Evolutionary conservation across 2,329 filamentous ascomycete genomes (phyloP).

Genomic region (Aspergillus intermedius): DNA sequence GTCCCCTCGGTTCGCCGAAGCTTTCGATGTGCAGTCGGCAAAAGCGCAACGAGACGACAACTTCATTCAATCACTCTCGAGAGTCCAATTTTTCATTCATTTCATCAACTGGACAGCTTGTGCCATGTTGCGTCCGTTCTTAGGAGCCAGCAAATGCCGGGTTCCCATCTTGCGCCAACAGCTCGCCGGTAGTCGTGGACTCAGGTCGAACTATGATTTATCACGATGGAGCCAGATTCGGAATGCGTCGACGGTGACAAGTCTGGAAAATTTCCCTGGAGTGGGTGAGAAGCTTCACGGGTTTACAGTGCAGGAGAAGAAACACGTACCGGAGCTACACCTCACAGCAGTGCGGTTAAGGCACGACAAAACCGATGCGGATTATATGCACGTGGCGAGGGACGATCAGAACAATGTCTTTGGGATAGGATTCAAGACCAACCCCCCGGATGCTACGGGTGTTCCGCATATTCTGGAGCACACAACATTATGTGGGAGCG

Average conservation of each 20-base stretch:
- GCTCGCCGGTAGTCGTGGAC: conserved; percentile 9
- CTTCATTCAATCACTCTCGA: not conserved
- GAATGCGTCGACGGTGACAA: conserved; percentile 58
- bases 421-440: conserved; percentile 98
- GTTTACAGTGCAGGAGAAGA: conserved; percentile 81
- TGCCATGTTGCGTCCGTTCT: conserved; percentile 29
- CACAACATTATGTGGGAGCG: conserved; percentile 89
- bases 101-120: not conserved
- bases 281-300: conserved; percentile 84
- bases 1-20: not conserved
- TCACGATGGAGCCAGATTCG: conserved; percentile 11
- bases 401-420: conserved; percentile 99
- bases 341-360: conserved; percentile 83
- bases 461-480: conserved; percentile 97
- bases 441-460: conserved; percentile 91
- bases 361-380: conserved; percentile 91
- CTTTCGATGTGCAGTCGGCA: no score
- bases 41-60: no score
- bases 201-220: conserved; percentile 11
- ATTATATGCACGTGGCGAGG: conserved; percentile 89
- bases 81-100: not conserved
- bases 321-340: conserved; percentile 90
- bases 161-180: conserved; percentile 16
- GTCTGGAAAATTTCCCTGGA: conserved; percentile 67
- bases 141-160: conserved; percentile 21